Evolutionary conservation across 495 filamentous ascomycete genomes (phyloP).

Genomic region (Choiromyces venosus): DNA sequence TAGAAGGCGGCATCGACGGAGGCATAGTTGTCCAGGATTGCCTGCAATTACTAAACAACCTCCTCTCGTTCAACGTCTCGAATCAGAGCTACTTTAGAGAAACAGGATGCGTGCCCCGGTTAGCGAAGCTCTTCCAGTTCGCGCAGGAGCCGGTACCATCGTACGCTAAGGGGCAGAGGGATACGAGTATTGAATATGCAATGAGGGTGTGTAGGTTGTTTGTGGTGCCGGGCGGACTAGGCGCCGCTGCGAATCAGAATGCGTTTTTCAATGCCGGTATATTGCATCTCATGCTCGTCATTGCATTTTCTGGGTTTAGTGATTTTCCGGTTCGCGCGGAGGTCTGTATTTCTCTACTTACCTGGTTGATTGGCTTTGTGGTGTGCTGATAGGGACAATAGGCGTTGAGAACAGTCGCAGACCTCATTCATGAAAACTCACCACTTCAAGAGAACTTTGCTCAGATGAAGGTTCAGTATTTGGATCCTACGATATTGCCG

Average conservation of each 20-base stretch:
- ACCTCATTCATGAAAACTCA: slow-evolving; percentile 77
- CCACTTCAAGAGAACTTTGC: slow-evolving; percentile 79
- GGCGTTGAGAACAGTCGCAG: slow-evolving; percentile 78
- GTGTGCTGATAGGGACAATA: slow-evolving; percentile 43
- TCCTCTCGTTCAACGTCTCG: slow-evolving; percentile 79
- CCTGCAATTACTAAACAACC: slow-evolving; percentile 83
- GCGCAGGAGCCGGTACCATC: slow-evolving; percentile 58
- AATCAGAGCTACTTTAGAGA: slow-evolving; percentile 95
- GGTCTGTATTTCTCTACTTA: slow-evolving; percentile 47
- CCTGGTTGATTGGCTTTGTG: not conserved
- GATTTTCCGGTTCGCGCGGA: slow-evolving; percentile 75
- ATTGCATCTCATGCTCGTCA: slow-evolving; percentile 71
- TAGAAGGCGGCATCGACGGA: slow-evolving; percentile 73
- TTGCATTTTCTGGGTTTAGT: slow-evolving; percentile 72
- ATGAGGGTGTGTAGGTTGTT: slow-evolving; percentile 81
- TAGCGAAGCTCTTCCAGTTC: slow-evolving; percentile 63
- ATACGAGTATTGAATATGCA: slow-evolving; percentile 88
- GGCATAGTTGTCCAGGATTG: slow-evolving; percentile 94
- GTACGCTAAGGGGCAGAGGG: slow-evolving; percentile 70
- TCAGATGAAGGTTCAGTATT: slow-evolving; percentile 60
- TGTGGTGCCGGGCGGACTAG: slow-evolving; percentile 68
- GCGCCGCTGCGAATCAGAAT: slow-evolving; percentile 75
- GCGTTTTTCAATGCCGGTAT: slow-evolving; percentile 78
- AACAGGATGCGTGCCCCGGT: slow-evolving; percentile 70
- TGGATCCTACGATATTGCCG: slow-evolving; percentile 50